A percentile compares a stretch with the other conserved stretches of the same genome.
Evolutionary conservation across 2,329 filamentous ascomycete genomes (phyloP).

Genomic region (Colletotrichum destructivum): DNA sequence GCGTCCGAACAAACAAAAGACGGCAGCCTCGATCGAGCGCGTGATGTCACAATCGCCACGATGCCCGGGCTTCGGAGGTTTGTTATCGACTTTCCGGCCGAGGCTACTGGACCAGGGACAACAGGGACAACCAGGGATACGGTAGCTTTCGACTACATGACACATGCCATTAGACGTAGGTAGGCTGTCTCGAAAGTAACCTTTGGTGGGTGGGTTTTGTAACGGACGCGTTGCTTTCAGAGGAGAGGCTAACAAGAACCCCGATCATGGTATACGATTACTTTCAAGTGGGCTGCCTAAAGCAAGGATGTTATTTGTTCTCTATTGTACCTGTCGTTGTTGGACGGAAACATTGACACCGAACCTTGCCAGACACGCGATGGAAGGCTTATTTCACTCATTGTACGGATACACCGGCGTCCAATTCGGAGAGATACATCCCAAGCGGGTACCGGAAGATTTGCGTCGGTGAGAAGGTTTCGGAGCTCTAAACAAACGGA

Average conservation of each 20-base stretch:
- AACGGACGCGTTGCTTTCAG: neutral
- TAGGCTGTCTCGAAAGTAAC: constrained; percentile 23
- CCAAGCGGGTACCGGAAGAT: constrained; percentile 10
- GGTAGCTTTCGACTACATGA: constrained; percentile 11
- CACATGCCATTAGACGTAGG: constrained; percentile 24
- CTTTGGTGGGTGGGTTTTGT: neutral
- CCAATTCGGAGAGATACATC: constrained; percentile 23
- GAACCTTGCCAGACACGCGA: constrained; percentile 30
- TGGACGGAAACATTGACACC: constrained; percentile 24
- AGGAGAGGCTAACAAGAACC: constrained; percentile 8
- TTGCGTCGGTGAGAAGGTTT: neutral
- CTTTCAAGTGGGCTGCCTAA: neutral
- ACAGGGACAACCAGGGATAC: constrained; percentile 2
- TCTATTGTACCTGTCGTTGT: neutral
- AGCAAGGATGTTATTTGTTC: constrained; percentile 23
- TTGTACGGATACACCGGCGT: neutral
- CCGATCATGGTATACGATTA: neutral
- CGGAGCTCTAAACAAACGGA: constrained; percentile 6
- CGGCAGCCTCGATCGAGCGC: neutral
- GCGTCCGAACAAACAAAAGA: neutral
- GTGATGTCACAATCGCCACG: constrained; percentile 15
- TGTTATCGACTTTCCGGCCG: constrained; percentile 1
- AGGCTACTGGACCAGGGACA: constrained; percentile 12
- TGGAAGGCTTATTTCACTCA: constrained; percentile 17
- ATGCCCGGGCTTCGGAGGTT: constrained; percentile 4